These are phyloP conservation scores for Candida endomychidarum DNA, from an alignment of 805 yeast genomes.

Conservation along the genomic window DNA sequence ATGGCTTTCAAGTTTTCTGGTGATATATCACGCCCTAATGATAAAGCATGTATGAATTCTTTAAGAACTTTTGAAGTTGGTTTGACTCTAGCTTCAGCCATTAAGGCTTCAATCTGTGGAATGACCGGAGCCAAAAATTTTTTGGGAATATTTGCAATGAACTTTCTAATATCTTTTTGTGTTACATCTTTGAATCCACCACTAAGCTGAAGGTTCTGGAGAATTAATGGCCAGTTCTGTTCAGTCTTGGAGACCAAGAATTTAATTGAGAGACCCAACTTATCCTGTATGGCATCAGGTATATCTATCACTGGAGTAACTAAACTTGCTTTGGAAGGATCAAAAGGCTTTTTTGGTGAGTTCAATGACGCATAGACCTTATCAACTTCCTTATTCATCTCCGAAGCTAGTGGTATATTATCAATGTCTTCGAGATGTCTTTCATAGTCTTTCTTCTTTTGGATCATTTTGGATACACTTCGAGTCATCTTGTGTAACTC, in stretches of 20 bases:
- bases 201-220: conserved; percentile 33
- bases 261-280: conserved; percentile 40
- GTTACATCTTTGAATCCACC: conserved; percentile 38
- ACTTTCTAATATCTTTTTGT: conserved; percentile 30
- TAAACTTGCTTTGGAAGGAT: conserved; percentile 12
- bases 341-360: conserved; percentile 2
- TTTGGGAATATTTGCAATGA: conserved; percentile 45
- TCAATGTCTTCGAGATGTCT: conserved; percentile 18
- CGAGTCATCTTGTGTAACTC: conserved; percentile 32
- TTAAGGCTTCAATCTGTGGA: conserved; percentile 36
- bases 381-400: conserved; percentile 14
- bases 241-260: conserved; percentile 37
- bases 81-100: conserved; percentile 31
- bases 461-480: conserved; percentile 25
- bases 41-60: conserved; percentile 37
- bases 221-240: conserved; percentile 50
- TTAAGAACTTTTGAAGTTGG: conserved; percentile 34
- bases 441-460: conserved; percentile 18
- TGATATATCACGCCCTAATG: conserved; percentile 21
- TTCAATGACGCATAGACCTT: conserved; percentile 15
- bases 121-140: conserved; percentile 32
- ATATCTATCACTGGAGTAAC: conserved; percentile 25
- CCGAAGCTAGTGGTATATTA: conserved; percentile 20
- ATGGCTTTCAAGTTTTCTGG: conserved; percentile 25
- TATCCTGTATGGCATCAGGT: conserved; percentile 36